These are phyloP conservation scores for Pseudogymnoascus sp. DNA, from an alignment of 2,329 filamentous ascomycete genomes.

Conservation along the genomic window DNA sequence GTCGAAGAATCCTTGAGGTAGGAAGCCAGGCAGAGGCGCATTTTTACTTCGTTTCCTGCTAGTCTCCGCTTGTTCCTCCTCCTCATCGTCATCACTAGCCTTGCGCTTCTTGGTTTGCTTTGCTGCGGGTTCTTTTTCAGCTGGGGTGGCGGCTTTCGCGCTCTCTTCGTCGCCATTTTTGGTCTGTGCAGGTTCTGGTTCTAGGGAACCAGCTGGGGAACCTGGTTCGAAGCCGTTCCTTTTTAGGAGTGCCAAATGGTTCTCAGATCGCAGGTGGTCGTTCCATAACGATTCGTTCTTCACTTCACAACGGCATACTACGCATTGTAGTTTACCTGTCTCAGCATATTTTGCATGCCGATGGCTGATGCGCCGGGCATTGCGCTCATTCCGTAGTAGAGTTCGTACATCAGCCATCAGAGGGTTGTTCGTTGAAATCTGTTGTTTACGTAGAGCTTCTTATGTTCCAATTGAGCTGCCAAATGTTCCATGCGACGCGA, in stretches of 20 bases:
- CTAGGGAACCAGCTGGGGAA: conserved; percentile 11
- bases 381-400: conserved; percentile 68
- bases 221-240: conserved; percentile 16
- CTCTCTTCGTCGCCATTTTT: background rate
- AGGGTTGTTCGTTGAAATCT: background rate
- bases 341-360: conserved; percentile 60
- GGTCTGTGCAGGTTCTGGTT: background rate
- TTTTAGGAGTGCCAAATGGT: conserved; percentile 34
- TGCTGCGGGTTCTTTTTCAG: background rate
- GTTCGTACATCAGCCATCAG: conserved; percentile 71
- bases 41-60: conserved; percentile 36
- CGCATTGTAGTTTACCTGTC: conserved; percentile 59
- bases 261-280: conserved; percentile 43
- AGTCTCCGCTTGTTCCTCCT: conserved; percentile 30
- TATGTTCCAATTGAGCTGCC: background rate
- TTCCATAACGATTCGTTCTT: conserved; percentile 63
- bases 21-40: conserved; percentile 19
- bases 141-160: background rate
- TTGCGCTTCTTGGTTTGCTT: conserved; percentile 42
- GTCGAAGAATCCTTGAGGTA: conserved; percentile 29
- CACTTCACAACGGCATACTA: conserved; percentile 53
- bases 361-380: conserved; percentile 63
- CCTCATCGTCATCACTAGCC: conserved; percentile 26
- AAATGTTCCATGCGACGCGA: background rate
- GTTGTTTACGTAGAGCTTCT: background rate